Percentiles rank a stretch among this genome's conserved stretches.
Conservation (phyloP, 345 rosid species). For the Brassica carinata region DNA sequence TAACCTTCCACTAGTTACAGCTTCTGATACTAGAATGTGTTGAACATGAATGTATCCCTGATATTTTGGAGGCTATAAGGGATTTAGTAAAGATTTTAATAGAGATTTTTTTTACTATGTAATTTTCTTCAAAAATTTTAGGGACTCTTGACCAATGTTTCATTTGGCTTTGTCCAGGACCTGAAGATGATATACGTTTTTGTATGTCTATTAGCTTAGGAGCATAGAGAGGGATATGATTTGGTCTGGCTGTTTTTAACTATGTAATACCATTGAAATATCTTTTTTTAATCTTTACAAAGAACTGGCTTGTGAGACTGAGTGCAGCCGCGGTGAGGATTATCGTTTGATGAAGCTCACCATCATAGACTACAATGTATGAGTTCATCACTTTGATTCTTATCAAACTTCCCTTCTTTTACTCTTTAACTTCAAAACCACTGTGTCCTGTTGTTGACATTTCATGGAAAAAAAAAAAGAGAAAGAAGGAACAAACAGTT, state of each 20-base stretch:
- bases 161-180: too few relatives aligned
- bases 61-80: too few relatives aligned
- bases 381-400: background rate
- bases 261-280: background rate
- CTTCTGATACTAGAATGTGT: background rate
- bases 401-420: background rate
- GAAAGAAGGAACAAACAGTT: conserved; percentile 64
- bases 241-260: background rate
- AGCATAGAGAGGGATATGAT: background rate
- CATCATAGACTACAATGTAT: conserved; percentile 73
- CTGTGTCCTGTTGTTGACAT: background rate
- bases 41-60: too few relatives aligned
- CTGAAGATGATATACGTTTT: background rate
- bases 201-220: background rate
- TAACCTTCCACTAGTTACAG: background rate
- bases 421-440: background rate
- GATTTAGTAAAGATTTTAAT: too few relatives aligned
- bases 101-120: too few relatives aligned
- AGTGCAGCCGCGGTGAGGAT: conserved; percentile 95
- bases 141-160: too few relatives aligned
- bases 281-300: conserved; percentile 1
- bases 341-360: conserved; percentile 83
- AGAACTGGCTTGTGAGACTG: conserved; percentile 91
- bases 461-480: conserved; percentile 42
- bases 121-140: too few relatives aligned